Conservation (phyloP, 192 early-diverging fungal genomes). For the Backusella mclennaniae region DNA sequence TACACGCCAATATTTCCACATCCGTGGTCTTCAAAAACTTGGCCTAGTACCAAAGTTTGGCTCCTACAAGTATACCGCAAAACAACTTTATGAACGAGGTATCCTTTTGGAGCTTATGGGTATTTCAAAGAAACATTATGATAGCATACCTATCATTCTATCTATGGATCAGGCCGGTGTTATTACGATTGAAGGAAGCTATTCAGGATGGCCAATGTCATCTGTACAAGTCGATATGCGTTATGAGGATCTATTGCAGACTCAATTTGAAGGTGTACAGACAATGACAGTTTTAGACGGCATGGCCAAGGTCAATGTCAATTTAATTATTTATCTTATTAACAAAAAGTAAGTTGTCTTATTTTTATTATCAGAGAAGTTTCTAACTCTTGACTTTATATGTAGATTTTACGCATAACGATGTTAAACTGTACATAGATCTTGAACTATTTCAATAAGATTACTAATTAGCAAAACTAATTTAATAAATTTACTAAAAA, state of each 20-base stretch:
- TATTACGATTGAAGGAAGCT: conserved; percentile 85
- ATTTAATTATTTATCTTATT: conserved; percentile 91
- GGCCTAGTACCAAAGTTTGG: conserved; percentile 96
- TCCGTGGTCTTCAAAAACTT: conserved; percentile 79
- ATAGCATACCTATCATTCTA: conserved; percentile 86
- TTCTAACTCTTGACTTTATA: background rate
- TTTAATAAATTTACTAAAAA: background rate
- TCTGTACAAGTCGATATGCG: conserved; percentile 76
- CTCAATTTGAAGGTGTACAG: conserved; percentile 91
- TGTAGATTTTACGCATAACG: background rate
- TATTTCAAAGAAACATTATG: conserved; percentile 80
- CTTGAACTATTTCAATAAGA: background rate
- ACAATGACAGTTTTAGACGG: conserved; percentile 90
- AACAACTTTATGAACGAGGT: conserved; percentile 89
- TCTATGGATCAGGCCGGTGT: conserved; percentile 92
- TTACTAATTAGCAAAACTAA: background rate
- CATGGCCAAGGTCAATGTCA: conserved; percentile 91
- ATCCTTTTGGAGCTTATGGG: conserved; percentile 87
- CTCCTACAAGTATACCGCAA: conserved; percentile 97
- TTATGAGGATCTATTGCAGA: conserved; percentile 93
- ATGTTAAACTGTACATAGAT: background rate
- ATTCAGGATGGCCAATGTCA: conserved; percentile 69
- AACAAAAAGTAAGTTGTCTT: conserved; percentile 86
- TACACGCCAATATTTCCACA: conserved; percentile 94
- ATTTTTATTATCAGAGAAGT: background rate